A percentile compares a stretch with the other conserved stretches of the same genome.
phyloP scores from a whole-genome alignment of 352 stramenopile species.

The Peronospora tabacina region DNA sequence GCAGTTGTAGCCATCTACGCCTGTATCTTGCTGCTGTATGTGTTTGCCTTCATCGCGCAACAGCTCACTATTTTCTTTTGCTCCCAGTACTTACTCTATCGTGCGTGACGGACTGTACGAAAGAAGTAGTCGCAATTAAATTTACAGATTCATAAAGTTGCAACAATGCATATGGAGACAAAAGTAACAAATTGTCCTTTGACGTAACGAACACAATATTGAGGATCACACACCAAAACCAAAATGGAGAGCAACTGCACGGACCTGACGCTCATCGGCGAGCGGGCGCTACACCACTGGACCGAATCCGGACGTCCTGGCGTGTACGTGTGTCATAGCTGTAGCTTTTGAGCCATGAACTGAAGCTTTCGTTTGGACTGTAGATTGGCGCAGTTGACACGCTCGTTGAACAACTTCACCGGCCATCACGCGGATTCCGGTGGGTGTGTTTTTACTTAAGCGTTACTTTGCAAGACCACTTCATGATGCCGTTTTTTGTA shows the following conservation, averaged over 20 bases:
- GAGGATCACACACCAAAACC: conserved; percentile 2
- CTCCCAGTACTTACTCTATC: conserved; percentile 54
- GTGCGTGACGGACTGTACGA: conserved; percentile 4
- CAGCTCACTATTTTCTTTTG: conserved; percentile 70
- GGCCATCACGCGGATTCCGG: conserved; percentile 20
- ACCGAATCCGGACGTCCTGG: conserved; percentile 42
- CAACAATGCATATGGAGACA: neutral
- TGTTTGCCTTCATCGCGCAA: conserved; percentile 48
- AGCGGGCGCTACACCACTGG: conserved; percentile 58
- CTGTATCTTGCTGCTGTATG: conserved; percentile 41
- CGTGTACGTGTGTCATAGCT: conserved; percentile 40
- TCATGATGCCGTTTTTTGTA: neutral
- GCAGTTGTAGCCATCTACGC: conserved; percentile 41
- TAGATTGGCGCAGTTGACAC: conserved; percentile 35
- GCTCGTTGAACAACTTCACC: conserved; percentile 34
- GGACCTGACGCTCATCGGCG: conserved; percentile 39
- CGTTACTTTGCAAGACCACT: neutral
- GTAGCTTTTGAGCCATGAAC: neutral
- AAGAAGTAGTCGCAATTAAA: neutral
- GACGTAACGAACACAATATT: neutral
- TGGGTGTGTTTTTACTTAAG: neutral
- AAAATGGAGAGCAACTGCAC: conserved; percentile 24
- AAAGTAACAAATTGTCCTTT: no score
- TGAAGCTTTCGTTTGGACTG: neutral
- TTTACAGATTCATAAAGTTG: neutral